These are phyloP conservation scores for Crithidia bombi DNA, from an alignment of 208 protist genomes.

Conservation along the genomic window DNA sequence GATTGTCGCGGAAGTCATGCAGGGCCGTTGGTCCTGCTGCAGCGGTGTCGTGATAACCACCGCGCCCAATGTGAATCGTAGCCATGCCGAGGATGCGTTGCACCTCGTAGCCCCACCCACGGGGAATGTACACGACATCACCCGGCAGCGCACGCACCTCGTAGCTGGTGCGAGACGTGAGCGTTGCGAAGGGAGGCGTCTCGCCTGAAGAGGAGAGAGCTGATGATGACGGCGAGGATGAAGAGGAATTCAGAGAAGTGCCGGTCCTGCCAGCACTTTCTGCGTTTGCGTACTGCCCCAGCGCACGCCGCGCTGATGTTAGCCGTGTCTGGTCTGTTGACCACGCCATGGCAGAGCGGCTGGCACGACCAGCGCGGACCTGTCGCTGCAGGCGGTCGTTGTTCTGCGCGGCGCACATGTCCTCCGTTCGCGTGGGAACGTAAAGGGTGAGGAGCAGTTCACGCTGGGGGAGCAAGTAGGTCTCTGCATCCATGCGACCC, in stretches of 20 bases:
- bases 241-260: not conserved
- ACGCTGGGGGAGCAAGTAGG: slow-evolving; percentile 76
- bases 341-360: slow-evolving; percentile 28
- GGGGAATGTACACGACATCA: slow-evolving; percentile 82
- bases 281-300: slow-evolving; percentile 41
- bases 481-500: slow-evolving; percentile 66
- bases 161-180: slow-evolving; percentile 33
- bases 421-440: slow-evolving; percentile 45
- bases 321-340: slow-evolving; percentile 38
- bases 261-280: slow-evolving; percentile 33
- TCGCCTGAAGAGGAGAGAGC: not conserved
- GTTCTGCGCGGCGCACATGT: slow-evolving; percentile 66
- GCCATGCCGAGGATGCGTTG: slow-evolving; percentile 66
- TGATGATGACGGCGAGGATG: not conserved
- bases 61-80: slow-evolving; percentile 22
- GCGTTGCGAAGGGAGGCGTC: too few species aligned
- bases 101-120: slow-evolving; percentile 63
- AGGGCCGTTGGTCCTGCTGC: not conserved
- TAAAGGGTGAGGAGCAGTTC: slow-evolving; percentile 72
- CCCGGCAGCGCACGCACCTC: slow-evolving; percentile 80
- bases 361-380: slow-evolving; percentile 38
- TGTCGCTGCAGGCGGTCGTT: slow-evolving; percentile 50
- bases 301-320: slow-evolving; percentile 36
- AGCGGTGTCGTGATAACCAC: not conserved
- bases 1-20: slow-evolving; percentile 22